Evolutionary conservation across 306 rosid genomes (phyloP), one percentile per base, ranked within the genome.

Genomic region (Phaseolus lunatus): DNA sequence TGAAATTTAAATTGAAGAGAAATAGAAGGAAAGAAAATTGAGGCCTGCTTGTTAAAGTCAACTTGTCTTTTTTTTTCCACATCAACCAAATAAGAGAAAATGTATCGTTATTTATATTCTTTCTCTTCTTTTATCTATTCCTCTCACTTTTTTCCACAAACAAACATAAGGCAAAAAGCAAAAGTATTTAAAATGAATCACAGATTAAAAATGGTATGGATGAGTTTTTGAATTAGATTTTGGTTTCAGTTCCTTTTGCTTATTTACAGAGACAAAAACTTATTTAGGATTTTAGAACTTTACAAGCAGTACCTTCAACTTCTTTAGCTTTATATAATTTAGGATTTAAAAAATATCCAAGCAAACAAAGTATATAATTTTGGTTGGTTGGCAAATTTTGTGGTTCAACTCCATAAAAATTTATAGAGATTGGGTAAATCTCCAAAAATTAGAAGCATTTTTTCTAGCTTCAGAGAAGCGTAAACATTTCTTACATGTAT

Each of bases 401-500:
- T 39, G 13, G 22, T 26, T 68, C 9, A 68, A 23, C 56, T 14
- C 15, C 50, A 67, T 45, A 45, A 68, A 67, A 68, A 23, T 14
- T 67, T 43, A 22, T 23, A 24, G 41, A 49, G 24, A 45, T 47
- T 9, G 44, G n/a, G 24, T 16, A 3, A 26, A 49, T 26, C 16
- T 49, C 45, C 24, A 70, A 52, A 70, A 33, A 19, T 22, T 58
- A 41, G 35, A 11, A 57, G 43, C 24, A 49, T 1, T 24, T 22
- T 22, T 20, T 19, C 22, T 29, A 69, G 26, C 70, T 48, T 72
- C 45, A 23, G 27, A 5, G 56, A 23, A 59, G 71, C 18, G 72
- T 14, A 77, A 84, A 6, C 26, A 29, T 26, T 48, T 45, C 87
- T 86, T 75, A 86, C 87, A 73, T 56, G 83, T 50, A 50, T 69